Evolutionary conservation across 148 eudicot genomes (phyloP).

Genomic region (Spergularia marina): DNA sequence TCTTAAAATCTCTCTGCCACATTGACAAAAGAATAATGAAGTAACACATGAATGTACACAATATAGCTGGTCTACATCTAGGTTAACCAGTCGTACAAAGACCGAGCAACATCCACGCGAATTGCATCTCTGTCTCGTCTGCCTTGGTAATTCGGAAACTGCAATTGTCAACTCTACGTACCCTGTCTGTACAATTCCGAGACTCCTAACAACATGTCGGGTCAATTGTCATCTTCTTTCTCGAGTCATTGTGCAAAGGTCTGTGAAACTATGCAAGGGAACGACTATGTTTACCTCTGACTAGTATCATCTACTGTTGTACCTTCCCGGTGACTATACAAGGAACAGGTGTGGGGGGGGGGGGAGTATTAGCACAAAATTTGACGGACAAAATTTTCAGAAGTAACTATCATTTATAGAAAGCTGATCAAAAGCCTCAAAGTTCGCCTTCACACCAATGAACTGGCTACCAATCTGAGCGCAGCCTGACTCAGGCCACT

Average conservation of each 20-base stretch:
- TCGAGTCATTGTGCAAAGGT: constrained; percentile 14
- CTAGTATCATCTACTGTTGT: constrained; percentile 17
- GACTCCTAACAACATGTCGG: constrained; percentile 1
- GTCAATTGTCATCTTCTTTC: constrained; percentile 21
- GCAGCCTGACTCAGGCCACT: constrained; percentile 94
- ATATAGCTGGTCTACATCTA: too few species aligned
- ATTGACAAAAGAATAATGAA: too few species aligned
- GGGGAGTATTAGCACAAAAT: constrained; percentile 29
- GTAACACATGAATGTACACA: too few species aligned
- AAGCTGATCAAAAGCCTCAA: constrained; percentile 89
- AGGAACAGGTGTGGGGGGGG: constrained; percentile 24
- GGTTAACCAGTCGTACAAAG: too few species aligned
- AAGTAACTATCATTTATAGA: constrained; percentile 90
- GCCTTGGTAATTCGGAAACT: too few species aligned
- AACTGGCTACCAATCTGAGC: constrained; percentile 89
- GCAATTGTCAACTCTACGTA: background rate
- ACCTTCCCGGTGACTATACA: constrained; percentile 21
- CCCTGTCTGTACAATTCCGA: constrained; percentile 25
- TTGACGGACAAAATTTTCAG: constrained; percentile 23
- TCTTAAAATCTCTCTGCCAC: too few species aligned
- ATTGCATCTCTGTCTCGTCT: too few species aligned
- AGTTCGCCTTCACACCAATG: constrained; percentile 84
- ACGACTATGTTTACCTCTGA: background rate
- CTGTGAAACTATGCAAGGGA: background rate
- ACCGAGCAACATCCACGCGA: too few species aligned